Evolutionary conservation across 2,329 filamentous ascomycete species (phyloP), one percentile per base, ranked within the genome.

Genomic region (Nannizzia gypsea): DNA sequence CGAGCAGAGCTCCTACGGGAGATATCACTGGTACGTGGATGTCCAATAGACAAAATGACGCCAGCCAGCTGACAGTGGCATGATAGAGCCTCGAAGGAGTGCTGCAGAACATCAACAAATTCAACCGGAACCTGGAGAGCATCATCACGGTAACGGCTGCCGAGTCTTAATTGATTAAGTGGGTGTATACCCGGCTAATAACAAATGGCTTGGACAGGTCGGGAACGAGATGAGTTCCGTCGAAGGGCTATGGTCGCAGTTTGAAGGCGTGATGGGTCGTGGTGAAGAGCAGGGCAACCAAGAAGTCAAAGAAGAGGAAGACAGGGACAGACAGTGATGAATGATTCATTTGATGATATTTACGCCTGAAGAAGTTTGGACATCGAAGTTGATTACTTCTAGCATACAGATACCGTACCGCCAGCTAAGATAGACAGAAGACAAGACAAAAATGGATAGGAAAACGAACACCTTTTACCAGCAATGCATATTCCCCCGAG

Each of bases 221-320:
- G 93, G 93, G 40, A 96, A 96, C 74, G 93, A 99, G 70, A 96
- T 99, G 75, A 86, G 88, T n/a, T 91, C 90, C 3, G 93, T 99
- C 48, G 93, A 99, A 73, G 90, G 90, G 31, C 81, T 99, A 15
- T 99, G 93, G 93, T 95, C 89, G 42, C 90, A 95, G 69, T 97
- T 99, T 70, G 93, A 99, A 76, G 88, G 86, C 66, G 91, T 97
- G 67, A 97, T 96, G 91, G 89, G 83, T 6, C 89, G 87, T 68
- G 81, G 87, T 60, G 56, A 50, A n/a, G 59, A 61, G 13, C 15
- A 38, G 50, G 31, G 57, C 42, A 56, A 44, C 22, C 38, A 26
- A 8, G 20, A 54, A 1, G 22, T 26, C 15, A 20, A 54, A 13
- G 50, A 54, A 1, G 50, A 54, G 15, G 20, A 13, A 24, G 26